Conservation (phyloP, 1,284 basidiomycete genomes). For the Fomitopsis schrenkii region DNA sequence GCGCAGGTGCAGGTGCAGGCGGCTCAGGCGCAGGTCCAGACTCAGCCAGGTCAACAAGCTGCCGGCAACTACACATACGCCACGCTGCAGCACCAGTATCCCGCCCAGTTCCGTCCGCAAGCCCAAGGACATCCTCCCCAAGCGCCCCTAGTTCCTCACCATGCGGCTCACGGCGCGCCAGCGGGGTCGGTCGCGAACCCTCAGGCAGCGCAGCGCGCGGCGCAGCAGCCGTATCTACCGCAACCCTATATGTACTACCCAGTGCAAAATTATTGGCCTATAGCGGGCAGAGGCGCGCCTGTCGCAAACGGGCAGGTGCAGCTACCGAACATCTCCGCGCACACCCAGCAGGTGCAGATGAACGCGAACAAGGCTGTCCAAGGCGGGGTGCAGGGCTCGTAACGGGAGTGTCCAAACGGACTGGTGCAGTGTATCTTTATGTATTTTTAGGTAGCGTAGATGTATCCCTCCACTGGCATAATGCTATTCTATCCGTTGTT, state of each 20-base stretch:
- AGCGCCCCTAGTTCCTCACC: constrained; percentile 21
- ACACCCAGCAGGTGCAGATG: constrained; percentile 29
- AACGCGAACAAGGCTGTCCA: constrained; percentile 32
- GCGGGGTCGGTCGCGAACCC: constrained; percentile 21
- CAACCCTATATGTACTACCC: constrained; percentile 24
- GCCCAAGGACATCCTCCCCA: constrained; percentile 16
- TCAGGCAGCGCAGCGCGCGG: constrained; percentile 9
- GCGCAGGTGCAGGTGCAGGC: constrained; percentile 7
- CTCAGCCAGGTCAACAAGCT: constrained; percentile 11
- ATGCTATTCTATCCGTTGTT: constrained; percentile 2
- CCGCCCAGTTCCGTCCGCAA: constrained; percentile 6
- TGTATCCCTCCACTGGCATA: constrained; percentile 4
- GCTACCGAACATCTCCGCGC: constrained; percentile 23
- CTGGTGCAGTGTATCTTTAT: constrained; percentile 3
- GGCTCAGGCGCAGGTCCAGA: constrained; percentile 20
- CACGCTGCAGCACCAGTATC: constrained; percentile 4
- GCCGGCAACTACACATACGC: constrained; percentile 10
- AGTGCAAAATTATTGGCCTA: constrained; percentile 22
- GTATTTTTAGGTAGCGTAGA: constrained; percentile 10
- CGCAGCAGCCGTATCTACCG: constrained; percentile 19
- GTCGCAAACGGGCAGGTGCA: constrained; percentile 25
- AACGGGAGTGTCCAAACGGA: neutral
- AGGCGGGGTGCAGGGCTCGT: constrained; percentile 34
- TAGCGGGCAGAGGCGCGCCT: constrained; percentile 24
- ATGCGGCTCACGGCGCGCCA: constrained; percentile 15